Evolutionary conservation across 148 eudicot species (phyloP).

Genomic region (Amaranthus hypochondriacus): DNA sequence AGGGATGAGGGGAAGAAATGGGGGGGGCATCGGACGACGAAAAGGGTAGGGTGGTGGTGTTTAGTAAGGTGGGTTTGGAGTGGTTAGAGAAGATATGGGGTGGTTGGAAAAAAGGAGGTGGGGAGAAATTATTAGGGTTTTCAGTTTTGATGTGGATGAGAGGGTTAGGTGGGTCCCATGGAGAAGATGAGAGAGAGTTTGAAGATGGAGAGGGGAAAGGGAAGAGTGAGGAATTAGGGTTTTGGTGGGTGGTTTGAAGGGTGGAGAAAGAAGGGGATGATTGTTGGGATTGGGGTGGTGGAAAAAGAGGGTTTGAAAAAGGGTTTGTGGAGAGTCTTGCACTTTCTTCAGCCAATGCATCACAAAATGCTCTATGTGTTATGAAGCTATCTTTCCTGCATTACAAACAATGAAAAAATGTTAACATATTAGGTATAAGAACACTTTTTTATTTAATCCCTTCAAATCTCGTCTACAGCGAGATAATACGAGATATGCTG

Average conservation of each 20-base stretch:
- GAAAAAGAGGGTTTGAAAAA: slow-evolving; percentile 25
- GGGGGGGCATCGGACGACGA: slow-evolving; percentile 20
- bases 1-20: slow-evolving; percentile 20
- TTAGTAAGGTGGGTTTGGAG: slow-evolving; percentile 16
- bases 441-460: background rate
- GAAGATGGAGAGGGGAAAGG: slow-evolving; percentile 23
- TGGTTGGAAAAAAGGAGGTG: slow-evolving; percentile 28
- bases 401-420: slow-evolving; percentile 1
- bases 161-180: slow-evolving; percentile 22
- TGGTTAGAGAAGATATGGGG: slow-evolving; percentile 14
- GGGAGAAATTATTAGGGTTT: slow-evolving; percentile 21
- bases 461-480: too few relatives aligned
- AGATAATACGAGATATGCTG: too few relatives aligned
- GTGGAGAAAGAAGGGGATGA: slow-evolving; percentile 8
- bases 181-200: slow-evolving; percentile 15
- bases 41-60: slow-evolving; percentile 7
- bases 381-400: slow-evolving; percentile 72
- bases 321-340: slow-evolving; percentile 50
- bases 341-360: slow-evolving; percentile 77
- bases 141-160: slow-evolving; percentile 29
- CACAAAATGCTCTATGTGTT: slow-evolving; percentile 77
- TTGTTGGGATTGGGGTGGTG: slow-evolving; percentile 17
- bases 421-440: background rate
- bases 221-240: slow-evolving; percentile 12
- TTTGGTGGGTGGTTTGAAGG: slow-evolving; percentile 14